These are phyloP conservation scores for Fonsecaea nubica DNA, from an alignment of 2,329 filamentous ascomycete species.

Conservation along the genomic window DNA sequence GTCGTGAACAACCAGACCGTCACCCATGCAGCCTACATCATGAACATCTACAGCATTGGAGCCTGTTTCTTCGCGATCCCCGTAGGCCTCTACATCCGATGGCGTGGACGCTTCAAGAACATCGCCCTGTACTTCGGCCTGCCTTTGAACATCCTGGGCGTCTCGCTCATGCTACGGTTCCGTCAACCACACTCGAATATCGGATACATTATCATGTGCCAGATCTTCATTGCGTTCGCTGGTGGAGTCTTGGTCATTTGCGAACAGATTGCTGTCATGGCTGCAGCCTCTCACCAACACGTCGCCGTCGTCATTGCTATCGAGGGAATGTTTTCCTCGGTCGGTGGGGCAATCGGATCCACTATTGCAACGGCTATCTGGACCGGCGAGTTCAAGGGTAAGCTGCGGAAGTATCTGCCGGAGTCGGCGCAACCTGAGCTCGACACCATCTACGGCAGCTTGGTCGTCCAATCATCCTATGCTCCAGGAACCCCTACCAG, in stretches of 20 bases:
- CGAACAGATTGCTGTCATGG: constrained; percentile 63
- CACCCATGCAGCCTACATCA: constrained; percentile 51
- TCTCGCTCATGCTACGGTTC: constrained; percentile 61
- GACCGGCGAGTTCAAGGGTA: constrained; percentile 43
- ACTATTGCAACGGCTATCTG: constrained; percentile 46
- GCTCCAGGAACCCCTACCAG: constrained; percentile 50
- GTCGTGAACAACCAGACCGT: constrained; percentile 57
- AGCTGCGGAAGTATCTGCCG: constrained; percentile 50
- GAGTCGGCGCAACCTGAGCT: constrained; percentile 46
- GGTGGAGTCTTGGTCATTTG: constrained; percentile 59
- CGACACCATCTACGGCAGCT: constrained; percentile 58
- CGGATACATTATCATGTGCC: constrained; percentile 60
- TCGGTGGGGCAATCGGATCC: constrained; percentile 48
- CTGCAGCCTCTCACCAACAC: constrained; percentile 57
- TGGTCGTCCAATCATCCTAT: constrained; percentile 61
- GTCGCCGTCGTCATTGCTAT: constrained; percentile 61
- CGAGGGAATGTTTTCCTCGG: constrained; percentile 42
- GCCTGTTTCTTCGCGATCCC: constrained; percentile 64
- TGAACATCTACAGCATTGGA: constrained; percentile 54
- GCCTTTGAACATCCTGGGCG: constrained; percentile 57
- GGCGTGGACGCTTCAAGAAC: constrained; percentile 59
- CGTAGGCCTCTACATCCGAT: constrained; percentile 50
- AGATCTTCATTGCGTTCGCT: constrained; percentile 60
- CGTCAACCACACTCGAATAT: constrained; percentile 55
- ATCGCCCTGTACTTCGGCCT: constrained; percentile 57